Conservation (phyloP, 768 basidiomycete genomes). For the Chalciporus sphaerocephalus region DNA sequence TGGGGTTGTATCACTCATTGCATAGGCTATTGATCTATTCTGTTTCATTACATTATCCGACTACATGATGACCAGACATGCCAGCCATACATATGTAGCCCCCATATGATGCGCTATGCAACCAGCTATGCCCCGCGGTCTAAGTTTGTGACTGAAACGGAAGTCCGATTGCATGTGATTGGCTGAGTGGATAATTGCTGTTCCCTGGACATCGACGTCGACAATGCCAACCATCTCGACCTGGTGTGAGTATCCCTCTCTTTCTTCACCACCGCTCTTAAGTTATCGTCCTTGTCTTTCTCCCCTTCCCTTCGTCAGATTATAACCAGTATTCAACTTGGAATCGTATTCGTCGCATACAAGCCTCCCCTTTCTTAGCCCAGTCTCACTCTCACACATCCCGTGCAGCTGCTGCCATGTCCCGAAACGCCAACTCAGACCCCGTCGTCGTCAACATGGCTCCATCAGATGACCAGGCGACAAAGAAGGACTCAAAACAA, state of each 20-base stretch:
- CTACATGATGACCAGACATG: conserved; percentile 11
- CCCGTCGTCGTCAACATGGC: conserved; percentile 27
- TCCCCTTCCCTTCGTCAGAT: conserved; percentile 29
- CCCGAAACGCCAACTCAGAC: conserved; percentile 30
- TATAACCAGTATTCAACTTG: conserved; percentile 50
- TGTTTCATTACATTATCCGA: conserved; percentile 17
- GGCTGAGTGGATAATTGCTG: not conserved
- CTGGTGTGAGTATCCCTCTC: conserved; percentile 35
- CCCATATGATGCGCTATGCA: conserved; percentile 11
- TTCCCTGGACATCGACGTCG: conserved; percentile 3
- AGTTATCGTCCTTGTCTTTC: too few relatives aligned
- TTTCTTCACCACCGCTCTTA: too few relatives aligned
- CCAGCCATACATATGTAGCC: conserved; percentile 9
- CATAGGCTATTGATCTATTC: conserved; percentile 44
- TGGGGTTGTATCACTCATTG: conserved; percentile 89
- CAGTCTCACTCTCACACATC: conserved; percentile 47
- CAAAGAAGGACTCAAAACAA: conserved; percentile 56
- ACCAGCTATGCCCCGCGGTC: too few relatives aligned
- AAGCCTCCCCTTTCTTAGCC: conserved; percentile 49
- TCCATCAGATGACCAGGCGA: conserved; percentile 7
- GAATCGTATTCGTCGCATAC: conserved; percentile 54
- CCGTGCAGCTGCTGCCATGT: conserved; percentile 47
- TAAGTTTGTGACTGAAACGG: not conserved
- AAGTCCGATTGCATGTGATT: conserved; percentile 1
- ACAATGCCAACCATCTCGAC: conserved; percentile 32